phyloP scores from a whole-genome alignment of 352 stramenopile genomes.

The Globisporangium emineosum region DNA sequence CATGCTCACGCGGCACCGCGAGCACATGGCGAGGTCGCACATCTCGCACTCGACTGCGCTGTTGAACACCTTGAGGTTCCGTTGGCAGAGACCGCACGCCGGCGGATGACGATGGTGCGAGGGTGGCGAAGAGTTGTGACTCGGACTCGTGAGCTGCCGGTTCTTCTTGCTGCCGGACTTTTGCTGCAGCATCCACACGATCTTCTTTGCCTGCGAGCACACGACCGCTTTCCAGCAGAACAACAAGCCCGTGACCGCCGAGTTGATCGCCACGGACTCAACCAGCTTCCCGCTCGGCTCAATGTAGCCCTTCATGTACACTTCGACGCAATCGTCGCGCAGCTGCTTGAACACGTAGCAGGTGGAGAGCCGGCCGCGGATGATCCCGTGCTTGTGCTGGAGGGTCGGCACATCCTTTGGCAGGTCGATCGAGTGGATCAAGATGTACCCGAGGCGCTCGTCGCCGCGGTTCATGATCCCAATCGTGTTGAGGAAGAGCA shows the following conservation, averaged over 20 bases:
- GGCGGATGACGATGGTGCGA: neutral
- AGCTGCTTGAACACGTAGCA: constrained; percentile 55
- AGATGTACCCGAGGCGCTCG: constrained; percentile 16
- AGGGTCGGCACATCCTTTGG: neutral
- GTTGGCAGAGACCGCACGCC: constrained; percentile 32
- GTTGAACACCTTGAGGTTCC: constrained; percentile 28
- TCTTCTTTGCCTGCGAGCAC: constrained; percentile 71
- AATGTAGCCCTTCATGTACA: constrained; percentile 62
- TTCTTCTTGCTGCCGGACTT: constrained; percentile 10
- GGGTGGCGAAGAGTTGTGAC: neutral
- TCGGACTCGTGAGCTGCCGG: neutral
- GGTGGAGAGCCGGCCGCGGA: neutral
- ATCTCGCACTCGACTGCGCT: constrained; percentile 38
- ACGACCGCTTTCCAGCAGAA: constrained; percentile 59
- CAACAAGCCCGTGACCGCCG: constrained; percentile 42
- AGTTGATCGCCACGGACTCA: constrained; percentile 38
- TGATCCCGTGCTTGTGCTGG: constrained; percentile 12
- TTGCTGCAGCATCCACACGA: constrained; percentile 43
- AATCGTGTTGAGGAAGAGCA: constrained; percentile 40
- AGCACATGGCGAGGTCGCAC: constrained; percentile 41
- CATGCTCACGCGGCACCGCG: constrained; percentile 37
- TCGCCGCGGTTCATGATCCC: constrained; percentile 16
- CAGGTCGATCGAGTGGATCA: constrained; percentile 17
- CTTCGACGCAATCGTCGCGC: constrained; percentile 43
- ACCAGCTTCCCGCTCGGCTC: constrained; percentile 44